Percentiles rank a stretch among this genome's conserved stretches.
Conservation (phyloP, 2,329 filamentous ascomycete species). For the Neocucurbitaria cava region DNA sequence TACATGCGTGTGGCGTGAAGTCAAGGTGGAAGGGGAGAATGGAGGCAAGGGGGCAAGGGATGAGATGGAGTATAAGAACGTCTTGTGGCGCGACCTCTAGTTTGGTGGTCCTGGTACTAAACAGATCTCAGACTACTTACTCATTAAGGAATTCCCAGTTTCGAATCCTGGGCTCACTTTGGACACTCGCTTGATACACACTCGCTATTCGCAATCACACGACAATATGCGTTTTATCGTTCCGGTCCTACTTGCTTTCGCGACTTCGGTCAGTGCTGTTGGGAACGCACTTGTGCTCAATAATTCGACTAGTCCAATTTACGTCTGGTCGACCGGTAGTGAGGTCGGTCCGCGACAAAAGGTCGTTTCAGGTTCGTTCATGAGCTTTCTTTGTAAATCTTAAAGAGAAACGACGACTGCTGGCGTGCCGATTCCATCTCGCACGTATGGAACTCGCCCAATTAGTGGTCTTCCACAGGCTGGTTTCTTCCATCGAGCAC, state of each 20-base stretch:
- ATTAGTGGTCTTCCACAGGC: too few species aligned
- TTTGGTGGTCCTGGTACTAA: neutral
- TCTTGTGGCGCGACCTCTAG: neutral
- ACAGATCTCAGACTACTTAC: too few species aligned
- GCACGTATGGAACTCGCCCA: neutral
- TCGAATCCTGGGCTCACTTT: neutral
- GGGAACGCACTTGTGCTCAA: conserved; percentile 36
- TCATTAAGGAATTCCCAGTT: neutral
- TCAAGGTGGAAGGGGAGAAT: neutral
- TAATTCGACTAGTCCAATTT: conserved; percentile 25
- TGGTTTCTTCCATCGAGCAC: too few species aligned
- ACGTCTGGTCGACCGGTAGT: conserved; percentile 34
- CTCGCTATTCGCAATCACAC: neutral
- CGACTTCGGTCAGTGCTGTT: conserved; percentile 24
- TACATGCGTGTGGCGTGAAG: neutral
- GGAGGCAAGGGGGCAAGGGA: neutral
- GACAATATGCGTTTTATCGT: conserved; percentile 25
- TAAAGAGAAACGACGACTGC: too few species aligned
- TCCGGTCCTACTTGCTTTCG: conserved; percentile 17
- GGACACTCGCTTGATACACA: neutral
- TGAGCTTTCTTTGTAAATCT: neutral
- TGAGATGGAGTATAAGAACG: neutral
- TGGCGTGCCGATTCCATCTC: neutral
- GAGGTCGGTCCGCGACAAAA: conserved; percentile 19
- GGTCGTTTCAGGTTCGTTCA: conserved; percentile 21